phyloP scores from a whole-genome alignment of 257 asterid species.

The Eucommia ulmoides region DNA sequence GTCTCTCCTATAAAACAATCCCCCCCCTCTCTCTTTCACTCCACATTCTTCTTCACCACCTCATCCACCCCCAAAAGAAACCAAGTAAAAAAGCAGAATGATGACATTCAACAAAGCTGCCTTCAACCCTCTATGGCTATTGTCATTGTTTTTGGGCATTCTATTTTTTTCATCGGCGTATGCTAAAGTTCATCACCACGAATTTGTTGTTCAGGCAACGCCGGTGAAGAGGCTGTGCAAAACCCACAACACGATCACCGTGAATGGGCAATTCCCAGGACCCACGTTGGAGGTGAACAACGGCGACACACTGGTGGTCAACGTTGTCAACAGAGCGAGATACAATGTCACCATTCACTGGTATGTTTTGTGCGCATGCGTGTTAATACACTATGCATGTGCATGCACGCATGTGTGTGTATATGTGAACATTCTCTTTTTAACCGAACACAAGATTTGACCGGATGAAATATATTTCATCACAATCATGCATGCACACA shows the following conservation, averaged over 20 bases:
- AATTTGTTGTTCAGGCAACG: constrained; percentile 76
- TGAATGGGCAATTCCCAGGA: constrained; percentile 77
- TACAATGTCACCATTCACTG: constrained; percentile 86
- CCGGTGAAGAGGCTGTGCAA: constrained; percentile 93
- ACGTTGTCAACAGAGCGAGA: constrained; percentile 55
- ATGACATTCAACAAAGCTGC: constrained; percentile 7
- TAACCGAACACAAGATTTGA: too few relatives aligned
- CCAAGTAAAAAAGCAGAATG: constrained; percentile 9
- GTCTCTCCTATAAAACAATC: constrained; percentile 30
- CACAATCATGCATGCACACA: too few relatives aligned
- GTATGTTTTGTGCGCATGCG: too few relatives aligned
- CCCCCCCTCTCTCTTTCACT: constrained; percentile 17
- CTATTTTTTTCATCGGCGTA: constrained; percentile 24
- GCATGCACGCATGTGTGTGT: too few relatives aligned
- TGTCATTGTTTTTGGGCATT: constrained; percentile 21
- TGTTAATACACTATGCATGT: too few relatives aligned
- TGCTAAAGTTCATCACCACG: constrained; percentile 51
- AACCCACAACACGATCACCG: constrained; percentile 48
- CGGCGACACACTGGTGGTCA: constrained; percentile 67
- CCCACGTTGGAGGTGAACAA: constrained; percentile 71
- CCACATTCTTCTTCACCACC: background rate
- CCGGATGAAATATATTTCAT: too few relatives aligned
- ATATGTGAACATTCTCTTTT: too few relatives aligned
- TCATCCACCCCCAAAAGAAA: background rate
- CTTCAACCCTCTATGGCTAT: constrained; percentile 10